A percentile compares a stretch with the other conserved stretches of the same genome.
Evolutionary conservation across 306 rosid species (phyloP).

Genomic region (Macrotyloma uniflorum): DNA sequence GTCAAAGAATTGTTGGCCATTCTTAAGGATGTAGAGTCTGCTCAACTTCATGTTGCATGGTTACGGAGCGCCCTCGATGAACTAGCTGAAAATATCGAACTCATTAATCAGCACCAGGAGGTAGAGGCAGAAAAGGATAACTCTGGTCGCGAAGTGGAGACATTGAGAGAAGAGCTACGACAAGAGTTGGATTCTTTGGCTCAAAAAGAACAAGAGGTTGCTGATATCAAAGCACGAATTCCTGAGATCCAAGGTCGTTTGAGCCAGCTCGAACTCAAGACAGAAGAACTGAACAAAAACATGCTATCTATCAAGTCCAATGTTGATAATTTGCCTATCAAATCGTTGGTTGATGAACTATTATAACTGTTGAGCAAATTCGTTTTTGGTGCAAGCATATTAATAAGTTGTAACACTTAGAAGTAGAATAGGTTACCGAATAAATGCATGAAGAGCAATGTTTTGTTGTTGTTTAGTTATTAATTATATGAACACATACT

Average conservation of each 20-base stretch:
- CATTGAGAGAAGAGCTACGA: constrained; percentile 58
- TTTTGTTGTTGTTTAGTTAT: not conserved
- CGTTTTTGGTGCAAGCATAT: not conserved
- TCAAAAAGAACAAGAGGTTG: constrained; percentile 65
- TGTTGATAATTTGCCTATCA: constrained; percentile 46
- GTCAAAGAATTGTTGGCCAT: constrained; percentile 68
- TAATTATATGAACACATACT: not conserved
- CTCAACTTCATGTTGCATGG: constrained; percentile 71
- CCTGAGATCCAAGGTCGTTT: constrained; percentile 59
- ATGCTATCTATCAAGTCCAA: constrained; percentile 53
- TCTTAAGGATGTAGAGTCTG: constrained; percentile 84
- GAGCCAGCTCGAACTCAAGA: constrained; percentile 65
- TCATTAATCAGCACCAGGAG: constrained; percentile 48
- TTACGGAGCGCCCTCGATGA: constrained; percentile 55
- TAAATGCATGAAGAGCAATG: constrained; percentile 1
- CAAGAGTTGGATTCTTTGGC: constrained; percentile 56
- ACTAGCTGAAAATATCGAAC: constrained; percentile 54
- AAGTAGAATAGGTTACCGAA: not conserved
- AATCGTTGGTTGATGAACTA: constrained; percentile 58
- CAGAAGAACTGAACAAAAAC: constrained; percentile 49
- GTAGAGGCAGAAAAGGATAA: constrained; percentile 51
- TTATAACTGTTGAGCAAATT: constrained; percentile 30
- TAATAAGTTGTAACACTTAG: not conserved
- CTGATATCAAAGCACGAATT: constrained; percentile 50
- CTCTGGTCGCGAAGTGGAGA: constrained; percentile 53